A percentile compares a stretch with the other conserved stretches of the same genome.
Conservation (phyloP, 192 early-diverging fungal genomes). For the Phlyctochytrium bullatum region DNA sequence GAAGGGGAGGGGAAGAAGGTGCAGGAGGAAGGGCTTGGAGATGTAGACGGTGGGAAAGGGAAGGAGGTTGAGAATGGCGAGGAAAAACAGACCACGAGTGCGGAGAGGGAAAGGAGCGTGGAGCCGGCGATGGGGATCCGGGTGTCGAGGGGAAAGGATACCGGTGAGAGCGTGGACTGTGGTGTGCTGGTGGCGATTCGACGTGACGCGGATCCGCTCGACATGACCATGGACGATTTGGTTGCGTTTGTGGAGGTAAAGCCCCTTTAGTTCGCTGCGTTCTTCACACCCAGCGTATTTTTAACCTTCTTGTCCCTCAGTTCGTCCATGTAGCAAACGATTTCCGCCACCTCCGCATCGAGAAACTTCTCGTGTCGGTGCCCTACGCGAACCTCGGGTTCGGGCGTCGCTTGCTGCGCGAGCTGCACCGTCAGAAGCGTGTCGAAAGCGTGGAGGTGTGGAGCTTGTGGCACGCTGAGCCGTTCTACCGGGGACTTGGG, state of each 20-base stretch:
- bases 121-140: background rate
- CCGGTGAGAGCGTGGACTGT: background rate
- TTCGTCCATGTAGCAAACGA: slow-evolving; percentile 18
- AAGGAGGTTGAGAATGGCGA: too few relatives aligned
- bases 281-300: background rate
- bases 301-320: slow-evolving; percentile 8
- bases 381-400: slow-evolving; percentile 31
- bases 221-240: background rate
- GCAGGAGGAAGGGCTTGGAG: too few relatives aligned
- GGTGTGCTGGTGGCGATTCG: background rate
- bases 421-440: slow-evolving; percentile 22
- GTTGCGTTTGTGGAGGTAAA: slow-evolving; percentile 1
- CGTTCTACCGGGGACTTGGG: slow-evolving; percentile 34
- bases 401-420: slow-evolving; percentile 23
- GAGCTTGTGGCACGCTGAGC: slow-evolving; percentile 35
- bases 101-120: background rate
- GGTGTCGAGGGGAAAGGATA: background rate
- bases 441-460: slow-evolving; percentile 33
- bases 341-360: slow-evolving; percentile 24
- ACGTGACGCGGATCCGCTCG: background rate
- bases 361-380: slow-evolving; percentile 30
- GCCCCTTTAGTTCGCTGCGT: background rate
- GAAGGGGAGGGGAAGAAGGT: too few relatives aligned
- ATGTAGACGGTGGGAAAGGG: too few relatives aligned
- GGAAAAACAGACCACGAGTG: too few relatives aligned